Conservation (phyloP, 345 rosid species). For the Acer yangbiense region DNA sequence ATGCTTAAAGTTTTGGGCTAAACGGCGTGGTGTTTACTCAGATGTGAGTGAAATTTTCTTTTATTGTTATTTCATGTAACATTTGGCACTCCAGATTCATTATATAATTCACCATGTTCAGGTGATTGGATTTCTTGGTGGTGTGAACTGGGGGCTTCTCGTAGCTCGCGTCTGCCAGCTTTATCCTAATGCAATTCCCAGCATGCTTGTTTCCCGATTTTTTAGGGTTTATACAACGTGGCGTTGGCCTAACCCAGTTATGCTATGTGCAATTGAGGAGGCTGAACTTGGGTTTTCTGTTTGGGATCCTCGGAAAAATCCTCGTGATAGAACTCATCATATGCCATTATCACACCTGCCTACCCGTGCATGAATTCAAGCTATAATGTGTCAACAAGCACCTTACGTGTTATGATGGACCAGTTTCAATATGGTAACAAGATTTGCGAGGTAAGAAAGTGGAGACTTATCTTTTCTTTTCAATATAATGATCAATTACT, state of each 20-base stretch:
- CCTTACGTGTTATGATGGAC: conserved; percentile 72
- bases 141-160: conserved; percentile 79
- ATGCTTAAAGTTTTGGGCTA: conserved; percentile 75
- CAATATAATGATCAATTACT: not conserved
- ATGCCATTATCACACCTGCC: conserved; percentile 79
- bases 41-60: conserved; percentile 42
- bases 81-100: not conserved
- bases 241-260: conserved; percentile 86
- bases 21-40: conserved; percentile 72
- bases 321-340: conserved; percentile 60
- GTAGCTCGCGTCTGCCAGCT: conserved; percentile 77
- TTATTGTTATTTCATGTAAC: not conserved
- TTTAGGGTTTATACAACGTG: conserved; percentile 72
- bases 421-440: conserved; percentile 67
- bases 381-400: conserved; percentile 72
- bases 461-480: not conserved
- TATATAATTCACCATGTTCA: conserved; percentile 20
- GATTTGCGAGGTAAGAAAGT: conserved; percentile 53
- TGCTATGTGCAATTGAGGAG: conserved; percentile 68
- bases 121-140: conserved; percentile 86
- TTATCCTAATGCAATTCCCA: conserved; percentile 67
- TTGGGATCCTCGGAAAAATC: conserved; percentile 77
- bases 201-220: conserved; percentile 71
- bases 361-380: conserved; percentile 85
- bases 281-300: conserved; percentile 67